Conservation (phyloP, 1,284 basidiomycete species). For the Irpex sp. region DNA sequence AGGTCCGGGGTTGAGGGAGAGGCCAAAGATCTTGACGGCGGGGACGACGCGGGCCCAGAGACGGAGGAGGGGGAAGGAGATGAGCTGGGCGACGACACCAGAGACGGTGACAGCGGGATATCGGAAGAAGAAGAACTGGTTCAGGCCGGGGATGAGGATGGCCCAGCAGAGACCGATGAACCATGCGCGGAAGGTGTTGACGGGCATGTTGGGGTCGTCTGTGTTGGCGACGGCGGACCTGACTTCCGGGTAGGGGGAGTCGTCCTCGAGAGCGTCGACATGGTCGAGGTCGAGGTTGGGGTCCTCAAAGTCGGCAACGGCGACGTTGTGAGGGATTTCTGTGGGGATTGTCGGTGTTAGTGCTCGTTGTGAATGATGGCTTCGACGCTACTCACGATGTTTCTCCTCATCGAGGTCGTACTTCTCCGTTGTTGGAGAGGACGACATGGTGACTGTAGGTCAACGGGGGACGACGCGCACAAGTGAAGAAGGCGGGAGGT, state of each 20-base stretch:
- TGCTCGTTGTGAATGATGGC: neutral
- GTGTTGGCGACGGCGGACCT: constrained; percentile 74
- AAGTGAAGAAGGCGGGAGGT: neutral
- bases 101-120: constrained; percentile 51
- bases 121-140: constrained; percentile 71
- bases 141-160: constrained; percentile 54
- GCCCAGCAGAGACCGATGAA: constrained; percentile 53
- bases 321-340: constrained; percentile 3
- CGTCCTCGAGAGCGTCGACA: constrained; percentile 36
- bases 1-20: constrained; percentile 63
- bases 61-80: constrained; percentile 64
- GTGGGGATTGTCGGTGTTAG: neutral
- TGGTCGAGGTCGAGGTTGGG: constrained; percentile 57
- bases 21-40: constrained; percentile 34
- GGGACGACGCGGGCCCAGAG: constrained; percentile 57
- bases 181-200: constrained; percentile 64
- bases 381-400: neutral
- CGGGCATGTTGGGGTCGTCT: constrained; percentile 63
- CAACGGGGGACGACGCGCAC: neutral
- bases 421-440: neutral
- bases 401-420: constrained; percentile 2
- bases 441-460: constrained; percentile 2
- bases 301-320: constrained; percentile 51
- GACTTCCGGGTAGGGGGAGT: constrained; percentile 73
- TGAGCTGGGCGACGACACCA: constrained; percentile 55